phyloP scores from a whole-genome alignment of 2,329 filamentous ascomycete species.

The Trichoderma sp. region DNA sequence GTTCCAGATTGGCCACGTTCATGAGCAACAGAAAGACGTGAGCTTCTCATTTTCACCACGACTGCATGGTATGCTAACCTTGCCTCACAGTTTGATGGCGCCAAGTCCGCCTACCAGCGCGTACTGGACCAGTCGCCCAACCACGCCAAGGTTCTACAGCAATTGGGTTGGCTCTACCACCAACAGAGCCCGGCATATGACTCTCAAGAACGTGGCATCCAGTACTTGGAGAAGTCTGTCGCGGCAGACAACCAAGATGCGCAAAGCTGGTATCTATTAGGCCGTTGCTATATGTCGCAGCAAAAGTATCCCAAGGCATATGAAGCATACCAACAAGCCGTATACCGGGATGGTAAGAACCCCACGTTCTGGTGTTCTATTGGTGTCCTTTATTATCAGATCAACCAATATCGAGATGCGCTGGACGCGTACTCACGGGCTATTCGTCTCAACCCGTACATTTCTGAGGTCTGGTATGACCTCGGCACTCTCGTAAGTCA shows the following conservation, averaged over 20 bases:
- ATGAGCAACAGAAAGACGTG: constrained; percentile 98
- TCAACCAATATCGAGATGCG: constrained; percentile 98
- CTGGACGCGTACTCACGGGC: constrained; percentile 96
- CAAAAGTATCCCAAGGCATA: constrained; percentile 99
- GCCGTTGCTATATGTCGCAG: constrained; percentile 98
- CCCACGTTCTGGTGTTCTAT: constrained; percentile 99
- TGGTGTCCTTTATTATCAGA: constrained; percentile 97
- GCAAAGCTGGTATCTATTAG: constrained; percentile 97
- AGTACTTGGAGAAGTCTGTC: constrained; percentile 96
- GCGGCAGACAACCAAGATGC: constrained; percentile 93
- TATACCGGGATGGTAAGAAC: constrained; percentile 95
- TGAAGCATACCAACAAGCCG: constrained; percentile 96
- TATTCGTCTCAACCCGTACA: constrained; percentile 94
- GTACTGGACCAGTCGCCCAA: constrained; percentile 93
- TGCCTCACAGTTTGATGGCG: constrained; percentile 75
- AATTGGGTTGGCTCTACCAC: constrained; percentile 96
- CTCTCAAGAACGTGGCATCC: constrained; percentile 93
- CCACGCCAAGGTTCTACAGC: constrained; percentile 96
- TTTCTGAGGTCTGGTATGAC: constrained; percentile 99
- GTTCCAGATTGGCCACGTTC: constrained; percentile 99
- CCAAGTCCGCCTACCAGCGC: constrained; percentile 86
- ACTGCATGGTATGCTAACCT: not conserved
- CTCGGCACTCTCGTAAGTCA: constrained; percentile 82
- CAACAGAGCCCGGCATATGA: constrained; percentile 89
- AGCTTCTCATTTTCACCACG: constrained; percentile 38